Evolutionary conservation across 805 yeast species (phyloP).

Genomic region (Monosporozyma siamensis): DNA sequence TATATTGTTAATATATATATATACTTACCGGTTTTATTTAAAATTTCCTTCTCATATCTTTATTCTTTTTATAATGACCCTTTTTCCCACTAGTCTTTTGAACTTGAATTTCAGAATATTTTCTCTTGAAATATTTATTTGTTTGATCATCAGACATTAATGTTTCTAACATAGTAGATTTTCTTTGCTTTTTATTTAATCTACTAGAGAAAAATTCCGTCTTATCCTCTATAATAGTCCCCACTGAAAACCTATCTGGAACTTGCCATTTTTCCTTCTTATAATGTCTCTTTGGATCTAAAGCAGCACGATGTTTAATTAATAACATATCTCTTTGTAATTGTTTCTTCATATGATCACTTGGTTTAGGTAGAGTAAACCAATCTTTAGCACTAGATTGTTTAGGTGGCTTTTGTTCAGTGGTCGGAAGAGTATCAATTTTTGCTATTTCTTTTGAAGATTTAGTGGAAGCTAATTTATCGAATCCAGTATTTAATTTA

Average conservation of each 20-base stretch:
- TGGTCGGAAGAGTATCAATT: background rate
- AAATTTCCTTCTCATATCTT: constrained; percentile 43
- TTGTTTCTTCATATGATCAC: constrained; percentile 47
- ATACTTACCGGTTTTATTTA: too few species aligned
- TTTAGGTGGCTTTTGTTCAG: background rate
- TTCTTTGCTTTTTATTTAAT: constrained; percentile 61
- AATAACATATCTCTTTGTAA: constrained; percentile 69
- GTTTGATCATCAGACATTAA: constrained; percentile 64
- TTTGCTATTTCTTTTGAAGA: background rate
- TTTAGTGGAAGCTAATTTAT: constrained; percentile 11
- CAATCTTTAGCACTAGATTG: constrained; percentile 38
- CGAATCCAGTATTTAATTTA: constrained; percentile 24
- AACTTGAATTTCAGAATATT: constrained; percentile 70
- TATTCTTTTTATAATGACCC: constrained; percentile 52
- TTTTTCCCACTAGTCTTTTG: constrained; percentile 55
- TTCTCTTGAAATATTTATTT: constrained; percentile 72
- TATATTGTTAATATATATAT: constrained; percentile 1
- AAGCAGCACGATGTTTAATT: constrained; percentile 76
- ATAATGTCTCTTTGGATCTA: constrained; percentile 93
- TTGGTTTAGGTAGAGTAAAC: constrained; percentile 74
- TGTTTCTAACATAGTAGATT: constrained; percentile 72
- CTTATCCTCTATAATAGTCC: constrained; percentile 77
- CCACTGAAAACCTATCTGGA: constrained; percentile 78
- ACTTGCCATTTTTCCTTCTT: constrained; percentile 72
- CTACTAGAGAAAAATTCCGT: constrained; percentile 60